Base-by-base conservation (phyloP, 495 filamentous ascomycete species). In the Staphylotrichum longicolle region DNA sequence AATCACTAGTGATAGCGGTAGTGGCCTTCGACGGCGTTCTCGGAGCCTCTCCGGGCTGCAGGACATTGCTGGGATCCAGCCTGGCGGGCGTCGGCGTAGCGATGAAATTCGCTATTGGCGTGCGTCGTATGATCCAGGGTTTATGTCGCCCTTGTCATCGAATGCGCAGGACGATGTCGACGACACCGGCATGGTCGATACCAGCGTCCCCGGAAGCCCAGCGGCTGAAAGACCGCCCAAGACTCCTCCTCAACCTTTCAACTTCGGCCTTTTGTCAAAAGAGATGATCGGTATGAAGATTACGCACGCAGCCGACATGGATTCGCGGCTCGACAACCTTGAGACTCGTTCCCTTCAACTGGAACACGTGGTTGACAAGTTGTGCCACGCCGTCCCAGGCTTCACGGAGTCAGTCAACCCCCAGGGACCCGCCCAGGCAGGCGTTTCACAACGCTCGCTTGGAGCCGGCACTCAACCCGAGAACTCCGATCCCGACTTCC, bases 91-190 rank as follows among this genome's bases (percentile, higher is more conserved):
- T 41, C 75, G 82, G 44, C 74, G 81, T 14, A 83, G 81, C 62
- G 82, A 83, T 46, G 82, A 85, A 67, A 83, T 84, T 32, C 80
- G 80, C 27, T 83, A 80, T 62, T 84, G 82, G 82, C 74, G 82
- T 46, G 78, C 81, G 66, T 82, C 80, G 30, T 82, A 80, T 61
- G 75, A 78, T 37, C 73, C 73, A 8, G 73, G 72, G 1, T 70
- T 77, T 48, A 63, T 78, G 57, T 83, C 82, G 7, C 76, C 80
- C 12, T 64, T 81, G 51, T 77, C 79, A 33, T 81, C 78, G 5
- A 77, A 76, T 27, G 70, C 73, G 8, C 75, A 64, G 7, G 68
- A 66, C n/a, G 71, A 75, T 48, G 60, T 70, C 12, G 78, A 80
- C 32, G 77, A 78, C 32, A 66, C 68, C 7, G 73, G 61, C 45